Evolutionary conservation across 192 early-diverging fungal genomes (phyloP).

Genomic region (Backusella sp.): DNA sequence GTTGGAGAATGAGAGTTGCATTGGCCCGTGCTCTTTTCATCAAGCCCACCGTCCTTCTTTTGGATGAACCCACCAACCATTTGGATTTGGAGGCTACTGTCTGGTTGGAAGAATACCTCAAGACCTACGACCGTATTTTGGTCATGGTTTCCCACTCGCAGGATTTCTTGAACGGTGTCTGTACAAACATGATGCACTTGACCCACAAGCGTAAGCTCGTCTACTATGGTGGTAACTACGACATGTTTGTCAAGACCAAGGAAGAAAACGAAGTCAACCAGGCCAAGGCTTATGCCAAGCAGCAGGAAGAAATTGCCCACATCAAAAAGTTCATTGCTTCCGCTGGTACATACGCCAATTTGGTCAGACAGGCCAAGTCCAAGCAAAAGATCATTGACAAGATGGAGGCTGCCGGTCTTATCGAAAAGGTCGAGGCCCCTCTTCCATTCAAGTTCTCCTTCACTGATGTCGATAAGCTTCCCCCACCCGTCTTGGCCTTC

Average conservation of each 20-base stretch:
- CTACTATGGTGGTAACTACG: conserved; percentile 99
- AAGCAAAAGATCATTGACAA: conserved; percentile 99
- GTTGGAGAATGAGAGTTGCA: conserved; percentile 99
- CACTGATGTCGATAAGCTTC: conserved; percentile 81
- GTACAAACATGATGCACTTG: conserved; percentile 94
- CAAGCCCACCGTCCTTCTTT: conserved; percentile 55
- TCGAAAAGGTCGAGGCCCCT: conserved; percentile 88
- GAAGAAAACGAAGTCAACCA: conserved; percentile 96
- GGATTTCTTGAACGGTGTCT: conserved; percentile 73
- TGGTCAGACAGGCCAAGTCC: conserved; percentile 97
- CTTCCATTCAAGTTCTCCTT: conserved; percentile 86
- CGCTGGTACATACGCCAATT: conserved; percentile 99
- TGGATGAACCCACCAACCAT: conserved; percentile 59
- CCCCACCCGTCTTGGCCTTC: conserved; percentile 94
- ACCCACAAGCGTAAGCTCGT: conserved; percentile 84
- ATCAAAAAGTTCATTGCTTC: conserved; percentile 99
- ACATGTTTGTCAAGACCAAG: conserved; percentile 93
- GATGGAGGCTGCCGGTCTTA: conserved; percentile 98
- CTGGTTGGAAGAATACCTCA: conserved; percentile 71
- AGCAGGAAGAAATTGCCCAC: conserved; percentile 98
- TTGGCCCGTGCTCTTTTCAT: conserved; percentile 94
- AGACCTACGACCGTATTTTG: conserved; percentile 71
- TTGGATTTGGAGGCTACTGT: conserved; percentile 78
- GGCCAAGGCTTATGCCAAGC: conserved; percentile 98
- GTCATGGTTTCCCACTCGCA: conserved; percentile 80